Conservation (phyloP, 1,139 yeast species). For the Taphrina pruni region DNA sequence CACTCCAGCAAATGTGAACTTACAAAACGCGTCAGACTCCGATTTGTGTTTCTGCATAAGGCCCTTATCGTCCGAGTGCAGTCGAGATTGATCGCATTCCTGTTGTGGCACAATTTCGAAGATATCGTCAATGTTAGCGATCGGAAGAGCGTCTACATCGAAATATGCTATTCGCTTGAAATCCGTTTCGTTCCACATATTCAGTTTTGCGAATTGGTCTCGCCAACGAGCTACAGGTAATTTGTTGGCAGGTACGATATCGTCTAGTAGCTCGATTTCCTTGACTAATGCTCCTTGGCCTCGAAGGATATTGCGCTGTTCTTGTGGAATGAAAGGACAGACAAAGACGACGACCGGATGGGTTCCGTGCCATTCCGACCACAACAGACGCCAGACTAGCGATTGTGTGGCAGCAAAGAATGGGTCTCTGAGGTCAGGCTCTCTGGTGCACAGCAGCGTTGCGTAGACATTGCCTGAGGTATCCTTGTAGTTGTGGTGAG, state of each 20-base stretch:
- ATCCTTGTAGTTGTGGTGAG: constrained; percentile 20
- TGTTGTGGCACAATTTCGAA: constrained; percentile 50
- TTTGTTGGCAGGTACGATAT: constrained; percentile 14
- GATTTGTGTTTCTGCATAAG: background rate
- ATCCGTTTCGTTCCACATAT: constrained; percentile 66
- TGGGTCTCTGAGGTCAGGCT: constrained; percentile 26
- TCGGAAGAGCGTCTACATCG: constrained; percentile 81
- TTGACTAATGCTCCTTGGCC: constrained; percentile 37
- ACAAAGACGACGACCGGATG: constrained; percentile 33
- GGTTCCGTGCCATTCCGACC: constrained; percentile 20
- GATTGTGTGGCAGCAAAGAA: constrained; percentile 33
- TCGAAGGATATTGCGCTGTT: constrained; percentile 31
- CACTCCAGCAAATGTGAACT: constrained; percentile 22
- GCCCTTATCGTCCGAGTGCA: constrained; percentile 7
- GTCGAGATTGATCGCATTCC: constrained; percentile 3
- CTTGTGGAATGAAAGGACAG: constrained; percentile 16
- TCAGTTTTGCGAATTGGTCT: constrained; percentile 47
- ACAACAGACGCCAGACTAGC: constrained; percentile 32
- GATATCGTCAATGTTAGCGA: constrained; percentile 56
- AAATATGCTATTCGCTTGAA: constrained; percentile 71
- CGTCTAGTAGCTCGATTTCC: constrained; percentile 32
- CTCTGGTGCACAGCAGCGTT: constrained; percentile 30
- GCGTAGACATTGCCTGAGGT: constrained; percentile 14
- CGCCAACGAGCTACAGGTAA: constrained; percentile 29
- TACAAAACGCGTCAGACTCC: constrained; percentile 6